Conservation (phyloP, 345 rosid genomes). For the Sonneratia caseolaris region DNA sequence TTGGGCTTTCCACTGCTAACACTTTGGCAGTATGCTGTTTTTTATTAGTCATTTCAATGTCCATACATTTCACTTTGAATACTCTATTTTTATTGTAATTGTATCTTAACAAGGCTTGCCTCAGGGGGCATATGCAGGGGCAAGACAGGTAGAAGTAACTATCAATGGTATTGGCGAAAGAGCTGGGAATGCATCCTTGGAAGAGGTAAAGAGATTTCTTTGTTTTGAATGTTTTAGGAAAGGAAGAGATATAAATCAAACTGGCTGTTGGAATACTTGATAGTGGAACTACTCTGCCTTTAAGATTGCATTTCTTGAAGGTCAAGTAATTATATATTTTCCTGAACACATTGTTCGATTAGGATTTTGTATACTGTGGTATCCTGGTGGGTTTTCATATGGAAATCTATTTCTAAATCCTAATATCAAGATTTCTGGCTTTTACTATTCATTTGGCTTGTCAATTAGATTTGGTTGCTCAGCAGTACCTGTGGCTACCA, state of each 20-base stretch:
- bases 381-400: neutral
- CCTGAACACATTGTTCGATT: neutral
- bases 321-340: neutral
- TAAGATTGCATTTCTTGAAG: neutral
- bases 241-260: neutral
- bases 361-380: neutral
- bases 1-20: slow-evolving; percentile 97
- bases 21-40: slow-evolving; percentile 33
- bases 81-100: neutral
- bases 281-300: neutral
- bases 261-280: neutral
- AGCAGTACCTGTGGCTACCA: neutral
- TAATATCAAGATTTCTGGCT: neutral
- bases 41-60: neutral
- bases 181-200: slow-evolving; percentile 95
- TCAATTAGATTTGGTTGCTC: neutral
- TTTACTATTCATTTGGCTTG: neutral
- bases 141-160: slow-evolving; percentile 88
- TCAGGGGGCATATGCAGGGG: slow-evolving; percentile 83
- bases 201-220: slow-evolving; percentile 44
- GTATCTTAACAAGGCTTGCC: neutral
- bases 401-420: neutral
- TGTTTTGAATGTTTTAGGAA: neutral
- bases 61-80: neutral
- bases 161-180: slow-evolving; percentile 96